Percentiles rank a stretch among this genome's conserved stretches.
These are phyloP conservation scores for Aspergillus haitiensis DNA, from an alignment of 495 filamentous ascomycete genomes.

Conservation along the genomic window DNA sequence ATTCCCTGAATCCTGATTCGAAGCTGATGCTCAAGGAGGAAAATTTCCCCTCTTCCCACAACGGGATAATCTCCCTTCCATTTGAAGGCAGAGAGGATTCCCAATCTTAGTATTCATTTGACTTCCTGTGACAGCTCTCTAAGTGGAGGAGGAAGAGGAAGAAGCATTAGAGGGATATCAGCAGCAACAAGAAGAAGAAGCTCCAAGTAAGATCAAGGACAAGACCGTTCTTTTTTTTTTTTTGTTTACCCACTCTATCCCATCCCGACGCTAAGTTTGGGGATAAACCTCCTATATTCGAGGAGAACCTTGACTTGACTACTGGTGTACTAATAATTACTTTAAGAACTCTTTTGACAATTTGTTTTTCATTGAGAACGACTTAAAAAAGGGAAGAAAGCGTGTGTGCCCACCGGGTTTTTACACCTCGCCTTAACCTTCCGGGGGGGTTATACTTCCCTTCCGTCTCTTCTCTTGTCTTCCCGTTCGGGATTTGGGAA, in stretches of 20 bases:
- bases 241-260: background rate
- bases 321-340: background rate
- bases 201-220: background rate
- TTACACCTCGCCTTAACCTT: slow-evolving; percentile 28
- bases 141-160: too few species aligned
- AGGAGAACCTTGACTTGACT: background rate
- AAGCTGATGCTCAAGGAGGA: slow-evolving; percentile 8
- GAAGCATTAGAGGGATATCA: too few species aligned
- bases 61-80: background rate
- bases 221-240: background rate
- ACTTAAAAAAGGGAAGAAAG: slow-evolving; percentile 4
- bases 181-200: too few species aligned
- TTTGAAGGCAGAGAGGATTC: background rate
- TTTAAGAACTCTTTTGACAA: background rate
- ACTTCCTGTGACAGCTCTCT: background rate
- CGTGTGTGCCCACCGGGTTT: slow-evolving; percentile 23
- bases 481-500: slow-evolving; percentile 16
- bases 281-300: slow-evolving; percentile 16
- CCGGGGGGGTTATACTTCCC: slow-evolving; percentile 36
- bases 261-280: slow-evolving; percentile 7
- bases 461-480: slow-evolving; percentile 21
- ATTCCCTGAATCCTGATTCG: slow-evolving; percentile 5
- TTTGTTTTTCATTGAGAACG: slow-evolving; percentile 1
- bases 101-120: background rate
- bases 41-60: background rate